Conservation (phyloP, 495 filamentous ascomycete species). For the Zalerion maritima region DNA sequence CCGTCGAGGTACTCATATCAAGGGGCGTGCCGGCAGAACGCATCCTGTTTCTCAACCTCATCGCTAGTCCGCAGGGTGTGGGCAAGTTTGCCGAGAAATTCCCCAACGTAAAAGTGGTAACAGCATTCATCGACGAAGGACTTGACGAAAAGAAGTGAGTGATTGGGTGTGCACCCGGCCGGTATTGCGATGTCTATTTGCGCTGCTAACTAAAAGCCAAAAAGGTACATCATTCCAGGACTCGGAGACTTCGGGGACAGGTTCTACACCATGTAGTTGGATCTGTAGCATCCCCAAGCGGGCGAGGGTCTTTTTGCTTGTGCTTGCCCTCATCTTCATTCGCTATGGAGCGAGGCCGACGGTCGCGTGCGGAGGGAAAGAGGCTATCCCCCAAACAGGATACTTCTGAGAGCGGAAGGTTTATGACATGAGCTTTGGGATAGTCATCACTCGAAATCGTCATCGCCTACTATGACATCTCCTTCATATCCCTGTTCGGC, state of each 20-base stretch:
- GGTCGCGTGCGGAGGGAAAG: too few relatives aligned
- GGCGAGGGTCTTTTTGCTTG: constrained; percentile 1
- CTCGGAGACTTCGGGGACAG: constrained; percentile 94
- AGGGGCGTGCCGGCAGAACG: constrained; percentile 87
- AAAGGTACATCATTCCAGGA: constrained; percentile 89
- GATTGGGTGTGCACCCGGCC: too few relatives aligned
- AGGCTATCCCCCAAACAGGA: too few relatives aligned
- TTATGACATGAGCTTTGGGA: background rate
- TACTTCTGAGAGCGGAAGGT: constrained; percentile 2
- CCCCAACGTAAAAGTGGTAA: constrained; percentile 84
- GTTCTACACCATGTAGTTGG: constrained; percentile 72
- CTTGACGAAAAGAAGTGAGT: constrained; percentile 92
- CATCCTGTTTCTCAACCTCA: constrained; percentile 90
- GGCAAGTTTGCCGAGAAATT: constrained; percentile 79
- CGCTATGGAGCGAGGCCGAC: too few relatives aligned
- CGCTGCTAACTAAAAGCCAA: constrained; percentile 10
- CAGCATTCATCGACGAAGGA: constrained; percentile 91
- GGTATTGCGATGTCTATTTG: constrained; percentile 1
- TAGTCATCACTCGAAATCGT: constrained; percentile 26
- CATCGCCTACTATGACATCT: constrained; percentile 27
- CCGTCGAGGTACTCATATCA: constrained; percentile 77
- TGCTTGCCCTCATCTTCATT: too few relatives aligned
- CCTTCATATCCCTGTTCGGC: constrained; percentile 30
- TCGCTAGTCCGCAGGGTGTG: constrained; percentile 87
- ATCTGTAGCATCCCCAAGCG: constrained; percentile 7